phyloP scores from a whole-genome alignment of 805 yeast species.

The Dipodascus geniculatus region DNA sequence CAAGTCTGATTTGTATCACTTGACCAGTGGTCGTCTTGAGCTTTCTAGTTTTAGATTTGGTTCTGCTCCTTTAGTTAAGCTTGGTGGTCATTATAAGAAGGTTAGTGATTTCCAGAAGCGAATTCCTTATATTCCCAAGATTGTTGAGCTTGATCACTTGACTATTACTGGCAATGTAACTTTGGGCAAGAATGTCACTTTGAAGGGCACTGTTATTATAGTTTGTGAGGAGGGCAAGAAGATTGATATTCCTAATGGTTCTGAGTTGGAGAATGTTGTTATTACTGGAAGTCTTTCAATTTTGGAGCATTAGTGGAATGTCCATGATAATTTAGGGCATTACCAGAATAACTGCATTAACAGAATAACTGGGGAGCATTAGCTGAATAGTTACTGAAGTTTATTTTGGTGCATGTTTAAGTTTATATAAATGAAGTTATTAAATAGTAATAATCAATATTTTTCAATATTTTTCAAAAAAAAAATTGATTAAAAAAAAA shows the following conservation, averaged over 20 bases:
- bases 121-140: constrained; percentile 91
- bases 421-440: too few relatives aligned
- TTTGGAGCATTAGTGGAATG: constrained; percentile 55
- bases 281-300: constrained; percentile 94
- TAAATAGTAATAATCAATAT: too few relatives aligned
- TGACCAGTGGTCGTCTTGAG: constrained; percentile 84
- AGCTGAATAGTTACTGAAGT: too few relatives aligned
- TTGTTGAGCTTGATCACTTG: constrained; percentile 91
- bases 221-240: constrained; percentile 95
- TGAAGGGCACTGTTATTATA: constrained; percentile 95
- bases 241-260: constrained; percentile 95
- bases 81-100: constrained; percentile 94
- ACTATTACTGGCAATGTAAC: constrained; percentile 95
- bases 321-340: too few relatives aligned
- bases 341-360: too few relatives aligned
- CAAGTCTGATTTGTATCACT: constrained; percentile 83
- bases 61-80: constrained; percentile 87
- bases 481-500: too few relatives aligned
- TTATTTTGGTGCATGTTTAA: too few relatives aligned
- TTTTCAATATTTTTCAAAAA: too few relatives aligned
- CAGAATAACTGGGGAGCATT: too few relatives aligned
- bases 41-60: constrained; percentile 80
- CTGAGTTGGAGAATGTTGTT: constrained; percentile 89
- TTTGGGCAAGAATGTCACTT: constrained; percentile 78
- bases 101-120: constrained; percentile 83